Conservation (phyloP, 345 rosid species). For the Geranium brycei region DNA sequence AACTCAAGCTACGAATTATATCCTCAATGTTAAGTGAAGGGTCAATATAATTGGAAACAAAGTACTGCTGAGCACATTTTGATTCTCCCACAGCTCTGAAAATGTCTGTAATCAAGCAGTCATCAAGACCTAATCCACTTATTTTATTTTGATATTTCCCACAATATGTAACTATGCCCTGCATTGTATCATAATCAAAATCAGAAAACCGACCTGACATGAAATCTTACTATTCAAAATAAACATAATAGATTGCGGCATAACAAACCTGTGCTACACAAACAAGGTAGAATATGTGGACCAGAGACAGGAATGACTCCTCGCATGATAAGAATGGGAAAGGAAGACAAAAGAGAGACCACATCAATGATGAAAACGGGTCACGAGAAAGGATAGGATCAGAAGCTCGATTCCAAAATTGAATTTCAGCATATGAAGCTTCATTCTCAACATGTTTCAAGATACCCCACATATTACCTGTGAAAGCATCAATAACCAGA, state of each 20-base stretch:
- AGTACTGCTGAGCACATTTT: slow-evolving; percentile 34
- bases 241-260: slow-evolving; percentile 7
- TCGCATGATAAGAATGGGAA: slow-evolving; percentile 61
- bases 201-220: slow-evolving; percentile 10
- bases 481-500: slow-evolving; percentile 8
- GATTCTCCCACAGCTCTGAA: slow-evolving; percentile 33
- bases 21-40: slow-evolving; percentile 34
- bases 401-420: slow-evolving; percentile 65
- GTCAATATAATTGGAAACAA: slow-evolving; percentile 38
- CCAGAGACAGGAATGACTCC: slow-evolving; percentile 63
- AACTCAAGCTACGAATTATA: slow-evolving; percentile 44
- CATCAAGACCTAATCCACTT: slow-evolving; percentile 20
- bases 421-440: slow-evolving; percentile 30
- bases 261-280: slow-evolving; percentile 60
- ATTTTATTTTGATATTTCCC: slow-evolving; percentile 22
- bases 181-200: slow-evolving; percentile 23
- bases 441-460: slow-evolving; percentile 34
- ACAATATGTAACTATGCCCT: slow-evolving; percentile 52
- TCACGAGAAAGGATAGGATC: slow-evolving; percentile 78
- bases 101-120: slow-evolving; percentile 44
- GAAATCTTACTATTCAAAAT: not conserved
- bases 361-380: slow-evolving; percentile 93
- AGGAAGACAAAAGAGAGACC: slow-evolving; percentile 91
- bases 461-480: slow-evolving; percentile 37
- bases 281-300: slow-evolving; percentile 71